Evolutionary conservation across 805 yeast genomes (phyloP).

Genomic region (Wickerhamomyces sydowiorum): DNA sequence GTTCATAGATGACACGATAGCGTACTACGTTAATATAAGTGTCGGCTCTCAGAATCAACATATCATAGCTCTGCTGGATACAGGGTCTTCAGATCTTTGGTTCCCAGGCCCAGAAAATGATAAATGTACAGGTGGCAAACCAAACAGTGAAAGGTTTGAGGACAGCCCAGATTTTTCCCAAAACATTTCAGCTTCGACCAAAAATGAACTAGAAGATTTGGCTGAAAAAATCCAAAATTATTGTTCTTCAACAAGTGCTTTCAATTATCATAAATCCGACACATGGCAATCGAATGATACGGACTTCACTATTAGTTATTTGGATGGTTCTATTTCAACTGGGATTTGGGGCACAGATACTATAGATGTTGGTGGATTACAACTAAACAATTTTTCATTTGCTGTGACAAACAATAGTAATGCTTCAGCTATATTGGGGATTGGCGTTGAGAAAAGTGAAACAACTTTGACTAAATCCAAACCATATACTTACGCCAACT

Average conservation of each 20-base stretch:
- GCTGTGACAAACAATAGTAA: slow-evolving; percentile 61
- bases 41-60: slow-evolving; percentile 12
- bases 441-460: slow-evolving; percentile 62
- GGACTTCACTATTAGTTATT: slow-evolving; percentile 36
- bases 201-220: background rate
- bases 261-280: slow-evolving; percentile 17
- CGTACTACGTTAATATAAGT: background rate
- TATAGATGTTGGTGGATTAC: slow-evolving; percentile 40
- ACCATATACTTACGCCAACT: slow-evolving; percentile 43
- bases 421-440: slow-evolving; percentile 64
- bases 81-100: slow-evolving; percentile 32
- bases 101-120: slow-evolving; percentile 23
- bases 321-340: slow-evolving; percentile 41
- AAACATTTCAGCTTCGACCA: background rate
- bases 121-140: slow-evolving; percentile 15
- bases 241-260: slow-evolving; percentile 12
- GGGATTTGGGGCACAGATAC: slow-evolving; percentile 63
- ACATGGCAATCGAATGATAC: slow-evolving; percentile 21
- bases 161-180: background rate
- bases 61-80: slow-evolving; percentile 26
- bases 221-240: background rate
- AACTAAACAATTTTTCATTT: slow-evolving; percentile 47
- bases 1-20: background rate
- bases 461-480: slow-evolving; percentile 29
- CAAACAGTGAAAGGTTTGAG: background rate